These are phyloP conservation scores for Ilyonectria robusta DNA, from an alignment of 2,329 filamentous ascomycete genomes.

Conservation along the genomic window DNA sequence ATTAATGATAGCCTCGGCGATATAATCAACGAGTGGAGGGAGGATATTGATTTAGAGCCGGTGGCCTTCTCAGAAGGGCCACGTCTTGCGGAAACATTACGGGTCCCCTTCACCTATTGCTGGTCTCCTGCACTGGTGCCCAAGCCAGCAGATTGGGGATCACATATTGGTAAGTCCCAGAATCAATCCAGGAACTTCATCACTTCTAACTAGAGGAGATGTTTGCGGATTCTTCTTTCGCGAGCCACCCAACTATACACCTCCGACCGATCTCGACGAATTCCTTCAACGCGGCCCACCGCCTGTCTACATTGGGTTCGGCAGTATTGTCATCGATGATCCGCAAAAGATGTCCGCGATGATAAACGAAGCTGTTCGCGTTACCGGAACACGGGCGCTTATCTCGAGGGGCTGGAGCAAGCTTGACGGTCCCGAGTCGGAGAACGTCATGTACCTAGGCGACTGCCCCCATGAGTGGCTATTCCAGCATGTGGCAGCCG, in stretches of 20 bases:
- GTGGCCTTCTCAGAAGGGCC: slow-evolving; percentile 86
- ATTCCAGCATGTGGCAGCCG: slow-evolving; percentile 74
- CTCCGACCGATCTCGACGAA: slow-evolving; percentile 65
- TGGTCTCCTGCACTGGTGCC: slow-evolving; percentile 85
- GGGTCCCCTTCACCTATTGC: slow-evolving; percentile 90
- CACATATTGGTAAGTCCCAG: slow-evolving; percentile 62
- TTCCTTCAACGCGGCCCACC: slow-evolving; percentile 71
- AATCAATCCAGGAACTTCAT: neutral
- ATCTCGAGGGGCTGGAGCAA: slow-evolving; percentile 82
- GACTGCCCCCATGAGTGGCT: slow-evolving; percentile 83
- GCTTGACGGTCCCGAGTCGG: slow-evolving; percentile 70
- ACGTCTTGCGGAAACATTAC: slow-evolving; percentile 79
- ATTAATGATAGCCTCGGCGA: slow-evolving; percentile 67
- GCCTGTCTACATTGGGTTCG: slow-evolving; percentile 81
- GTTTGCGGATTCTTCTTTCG: slow-evolving; percentile 77
- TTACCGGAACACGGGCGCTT: slow-evolving; percentile 74
- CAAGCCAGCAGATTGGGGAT: slow-evolving; percentile 73
- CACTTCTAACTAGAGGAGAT: slow-evolving; percentile 3
- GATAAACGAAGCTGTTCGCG: slow-evolving; percentile 75
- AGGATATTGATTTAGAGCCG: slow-evolving; percentile 75
- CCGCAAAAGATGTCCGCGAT: slow-evolving; percentile 74
- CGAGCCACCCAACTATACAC: slow-evolving; percentile 67
- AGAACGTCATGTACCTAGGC: slow-evolving; percentile 76
- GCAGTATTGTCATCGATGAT: slow-evolving; percentile 80
- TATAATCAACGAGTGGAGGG: slow-evolving; percentile 83